Evolutionary conservation across 176 grass and related monocot species (phyloP), one percentile per base, ranked within the genome.

Genomic region (Zizania latifolia): DNA sequence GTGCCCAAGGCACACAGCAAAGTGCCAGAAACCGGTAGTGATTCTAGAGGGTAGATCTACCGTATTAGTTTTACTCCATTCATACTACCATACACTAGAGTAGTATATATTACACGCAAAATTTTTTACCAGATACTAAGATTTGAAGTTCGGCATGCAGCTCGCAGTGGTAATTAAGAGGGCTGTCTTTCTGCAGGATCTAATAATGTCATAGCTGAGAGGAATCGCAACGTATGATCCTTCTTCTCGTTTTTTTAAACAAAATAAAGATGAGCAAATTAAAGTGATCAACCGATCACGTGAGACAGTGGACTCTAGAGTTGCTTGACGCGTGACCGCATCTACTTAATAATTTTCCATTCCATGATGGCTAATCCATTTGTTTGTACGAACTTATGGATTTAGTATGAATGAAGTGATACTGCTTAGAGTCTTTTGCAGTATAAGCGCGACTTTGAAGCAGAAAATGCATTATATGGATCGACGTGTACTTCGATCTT

Each of bases 211-310:
- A 78, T 56, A 68, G 51, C 38, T 36, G 51, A 62, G 76, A 38
- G 15, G 71, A 75, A 72, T 82, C 76, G 9, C 34, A 38, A 58
- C 67, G 54, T 35, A 51, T 76, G n/a, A n/a, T n/a, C n/a, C n/a
- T 50, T 75, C 17, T 31, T 58, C 9, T 32, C 60, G 40, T 10
- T 31, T 33, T 43, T 60, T 21, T 36, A 22, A 56, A 76, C 22
- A 65, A 78, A 72, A 65, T 29, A 40, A 59, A 51, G 12, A 34
- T 23, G 35, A 65, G 15, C 36, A 65, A 79, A 38, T 19, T 21
- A 53, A 76, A 5, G 84, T 71, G 70, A 86, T 84, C 46, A 19
- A 40, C 0, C 14, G 72, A 74, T 78, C 89, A 87, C 89, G 89
- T 91, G 89, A 87, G 67, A 27, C 41, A 65, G 77, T 81, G 77